Base-by-base conservation (phyloP, 306 rosid species). In the Senna tora region DNA sequence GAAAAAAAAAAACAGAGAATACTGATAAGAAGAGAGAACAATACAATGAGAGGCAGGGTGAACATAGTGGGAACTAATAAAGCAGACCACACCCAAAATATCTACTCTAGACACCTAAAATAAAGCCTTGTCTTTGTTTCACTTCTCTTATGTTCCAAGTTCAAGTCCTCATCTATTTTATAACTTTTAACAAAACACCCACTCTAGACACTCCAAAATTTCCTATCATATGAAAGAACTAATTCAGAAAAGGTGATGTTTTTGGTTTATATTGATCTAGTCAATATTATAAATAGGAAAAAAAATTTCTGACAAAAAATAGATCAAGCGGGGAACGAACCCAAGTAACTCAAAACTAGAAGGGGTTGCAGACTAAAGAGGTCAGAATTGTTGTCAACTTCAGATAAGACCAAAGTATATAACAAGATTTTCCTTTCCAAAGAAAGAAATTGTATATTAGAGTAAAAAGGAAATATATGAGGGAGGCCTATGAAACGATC, bases 221-320 rank as follows among this genome's bases (percentile, higher is more conserved):
- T 65, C 51, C 53, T 64, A 63, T 52, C 58, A 67, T 20, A 51
- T n/a, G 43, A 43, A 57, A 52, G 33, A 65, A 75, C 34, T 59
- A 42, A 66, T 60, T 43, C 68, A 67, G 41, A 32, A 76, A 60
- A 62, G 43, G 25, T 43, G 7, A 78, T 59, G 32, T 22, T 55
- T 72, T 63, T 5, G 67, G 73, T 60, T 60, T 16, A 39, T 15
- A 67, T 68, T 34, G 51, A 33, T 50, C 33, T 11, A 17, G 46
- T 67, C 7, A 50, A 21, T 68, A 68, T 19, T 3, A 50, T n/a
- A 16, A 11, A 17, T 49, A 50, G 60, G 47, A 51, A 68, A 25
- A 68, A 25, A 46, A 9, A 1, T 0, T 19, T 19, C 49, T 19
- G 10, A 30, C 7, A 17, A 38, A 36, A 61, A 38, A 49, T 49